Base-by-base conservation (phyloP, 1,284 basidiomycete species). In the Coniophora puteana region DNA sequence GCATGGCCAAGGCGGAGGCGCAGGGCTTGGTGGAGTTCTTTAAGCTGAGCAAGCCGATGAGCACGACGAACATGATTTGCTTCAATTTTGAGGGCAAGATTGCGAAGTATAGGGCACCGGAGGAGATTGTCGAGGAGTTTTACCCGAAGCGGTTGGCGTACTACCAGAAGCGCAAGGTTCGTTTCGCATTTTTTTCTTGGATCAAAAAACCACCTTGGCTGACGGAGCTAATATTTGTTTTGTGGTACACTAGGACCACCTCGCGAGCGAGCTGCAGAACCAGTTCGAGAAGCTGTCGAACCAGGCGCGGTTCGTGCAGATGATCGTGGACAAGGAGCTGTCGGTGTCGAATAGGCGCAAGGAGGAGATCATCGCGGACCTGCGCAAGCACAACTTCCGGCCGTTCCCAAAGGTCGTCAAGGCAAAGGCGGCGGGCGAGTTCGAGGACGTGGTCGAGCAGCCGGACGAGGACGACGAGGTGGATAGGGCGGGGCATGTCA, bases 41-140 rank as follows among this genome's bases (percentile, higher is more conserved):
- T 82, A 97, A 95, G 67, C 68, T 97, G 39, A 80, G 83, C 4
- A 68, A 74, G 31, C 89, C 92, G 58, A 68, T 98, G 59, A 87
- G 76, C 58, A 97, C 93, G 8, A 78, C 78, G 59, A 99, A 99
- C 70, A 98, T 99, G 96, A 97, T 99, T 8, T 93, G 92, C 63
- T 99, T 99, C 64, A 94, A 98, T 63, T 80, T 91, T 49, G 86
- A 95, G 22, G 88, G 92, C 55, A 97, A 96, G 72, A 97, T 99
- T 69, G 93, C 87, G 68, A 96, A 87, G 67, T 99, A 98, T 63
- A 68, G 78, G 16, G 78, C 84, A 2, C 83, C 96, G 0, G 95
- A 98, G 59, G 89, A 94, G 56, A 93, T 99, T 45, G 65, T 99
- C 38, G 83, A 91, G 47, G 95, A 97, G 38, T 99, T 97, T 62